Base-by-base conservation (phyloP, 2,329 filamentous ascomycete species). In the Cordyceps tenuipes region DNA sequence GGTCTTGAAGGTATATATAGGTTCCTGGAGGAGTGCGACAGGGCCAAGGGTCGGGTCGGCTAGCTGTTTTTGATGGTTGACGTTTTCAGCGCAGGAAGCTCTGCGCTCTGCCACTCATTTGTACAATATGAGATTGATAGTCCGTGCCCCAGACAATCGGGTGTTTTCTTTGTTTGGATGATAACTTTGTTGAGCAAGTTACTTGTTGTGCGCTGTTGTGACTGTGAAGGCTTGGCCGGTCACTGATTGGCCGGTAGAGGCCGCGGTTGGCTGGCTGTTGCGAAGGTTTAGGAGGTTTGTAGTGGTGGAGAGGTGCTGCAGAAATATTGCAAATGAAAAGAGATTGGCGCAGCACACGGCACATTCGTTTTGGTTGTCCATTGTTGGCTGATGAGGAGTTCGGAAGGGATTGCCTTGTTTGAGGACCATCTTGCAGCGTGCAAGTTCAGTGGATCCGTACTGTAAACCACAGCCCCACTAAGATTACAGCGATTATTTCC, bases 21-120 rank as follows among this genome's bases (percentile, higher is more conserved):
- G 17, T 85, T 85, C 63, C 62, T 85, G 34, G 81, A 82, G 65
- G 82, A 83, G 65, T 85, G 82, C 64, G 81, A 84, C 62, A 75
- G 77, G 29, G 71, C 70, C 44, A 66, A 69, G 61, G 72, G 72
- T 21, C 69, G 69, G 52, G 63, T 75, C 46, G 67, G 69, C 31
- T 69, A 63, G 69, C 36, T 3, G 15, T 53, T 34, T 17, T 59
- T 46, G 26, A 26, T 21, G n/a, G 54, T 47, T 56, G 47, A 57
- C 44, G 9, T 52, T 60, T 39, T 12, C 21, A 44, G 43, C 17
- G 57, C 43, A 3, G 5, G 34, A 13, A 9, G 23, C 34, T 23
- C 13, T 31, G 50, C 46, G 17, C 21, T 9, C 26, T 21, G 19
- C 9, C 64, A 62, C 63, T 69, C 66, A 29, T 66, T 68, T 66